Base-by-base conservation (phyloP, 2,329 filamentous ascomycete genomes). In the Leptodontidium sp. region DNA sequence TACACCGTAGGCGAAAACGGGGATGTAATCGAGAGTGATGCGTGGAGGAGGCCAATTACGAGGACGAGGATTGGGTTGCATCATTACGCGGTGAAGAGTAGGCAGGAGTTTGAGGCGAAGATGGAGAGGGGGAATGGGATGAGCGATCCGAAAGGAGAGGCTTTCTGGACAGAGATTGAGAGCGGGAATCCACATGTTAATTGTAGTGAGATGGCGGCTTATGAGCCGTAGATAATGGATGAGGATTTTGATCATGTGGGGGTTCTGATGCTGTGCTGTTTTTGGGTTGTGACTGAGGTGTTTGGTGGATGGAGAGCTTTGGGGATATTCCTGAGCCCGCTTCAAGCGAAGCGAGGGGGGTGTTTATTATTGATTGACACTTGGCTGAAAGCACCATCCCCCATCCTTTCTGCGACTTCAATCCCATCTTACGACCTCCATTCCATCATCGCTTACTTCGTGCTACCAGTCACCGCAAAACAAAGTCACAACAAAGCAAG, bases 51-150 rank as follows among this genome's bases (percentile, higher is more conserved):
- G 40, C 77, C 78, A 17, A 76, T 78, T 43, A 78, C 76, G 4
- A 74, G 76, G 47, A 69, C 77, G 50, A 68, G 76, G 21, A 70
- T 80, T 55, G 73, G 69, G 0, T 55, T 80, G 55, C 78, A 80
- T 71, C 78, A 80, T 65, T 80, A 79, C 67, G 75, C 75, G 11
- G 69, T 77, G 38, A 78, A 79, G 73, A 79, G 77, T 64, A 69
- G 68, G n/a, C 74, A 77, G 66, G 75, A 80, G 64, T 80, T 71
- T 65, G 73, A 74, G 67, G 72, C 75, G 67, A 77, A 72, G 66
- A 24, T 73, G 29, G 29, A 57, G 45, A 66, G 74, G n/a, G 71
- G 75, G 15, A 76, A 76, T 68, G 75, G 66, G 12, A 75, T 76
- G 75, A 69, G 62, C 29, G 62, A 73, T 50, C 72, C 74, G 14